phyloP scores from a whole-genome alignment of 345 rosid species.

The Brassica rapa region DNA sequence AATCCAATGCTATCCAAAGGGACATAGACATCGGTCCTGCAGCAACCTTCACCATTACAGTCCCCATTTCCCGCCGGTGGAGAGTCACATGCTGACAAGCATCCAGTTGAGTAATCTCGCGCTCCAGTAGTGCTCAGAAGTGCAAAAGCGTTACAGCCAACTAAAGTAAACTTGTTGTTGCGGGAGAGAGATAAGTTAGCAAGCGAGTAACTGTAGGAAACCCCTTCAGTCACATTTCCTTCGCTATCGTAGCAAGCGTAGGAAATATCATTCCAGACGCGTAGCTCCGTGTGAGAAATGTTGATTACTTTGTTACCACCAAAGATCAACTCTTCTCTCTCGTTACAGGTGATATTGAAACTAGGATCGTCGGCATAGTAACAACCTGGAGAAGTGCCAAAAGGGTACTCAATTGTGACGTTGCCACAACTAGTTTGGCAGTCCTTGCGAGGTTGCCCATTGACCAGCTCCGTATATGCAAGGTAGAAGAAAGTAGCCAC shows the following conservation, averaged over 20 bases:
- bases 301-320: neutral
- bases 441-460: neutral
- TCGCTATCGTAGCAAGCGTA: neutral
- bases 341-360: slow-evolving; percentile 31
- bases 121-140: neutral
- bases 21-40: neutral
- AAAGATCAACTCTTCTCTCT: neutral
- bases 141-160: slow-evolving; percentile 43
- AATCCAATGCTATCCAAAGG: neutral
- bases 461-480: neutral
- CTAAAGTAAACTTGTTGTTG: slow-evolving; percentile 30
- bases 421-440: slow-evolving; percentile 39
- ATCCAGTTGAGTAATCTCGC: neutral
- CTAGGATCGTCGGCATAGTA: slow-evolving; percentile 8
- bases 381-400: slow-evolving; percentile 39
- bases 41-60: slow-evolving; percentile 43
- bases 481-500: neutral
- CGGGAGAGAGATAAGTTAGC: neutral
- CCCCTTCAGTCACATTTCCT: neutral
- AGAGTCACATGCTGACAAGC: neutral
- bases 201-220: neutral
- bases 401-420: slow-evolving; percentile 41
- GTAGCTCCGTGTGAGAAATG: neutral
- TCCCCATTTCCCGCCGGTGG: neutral
- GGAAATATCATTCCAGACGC: neutral